phyloP scores from a whole-genome alignment of 2,329 filamentous ascomycete genomes.

The Pleomassaria siparia region DNA sequence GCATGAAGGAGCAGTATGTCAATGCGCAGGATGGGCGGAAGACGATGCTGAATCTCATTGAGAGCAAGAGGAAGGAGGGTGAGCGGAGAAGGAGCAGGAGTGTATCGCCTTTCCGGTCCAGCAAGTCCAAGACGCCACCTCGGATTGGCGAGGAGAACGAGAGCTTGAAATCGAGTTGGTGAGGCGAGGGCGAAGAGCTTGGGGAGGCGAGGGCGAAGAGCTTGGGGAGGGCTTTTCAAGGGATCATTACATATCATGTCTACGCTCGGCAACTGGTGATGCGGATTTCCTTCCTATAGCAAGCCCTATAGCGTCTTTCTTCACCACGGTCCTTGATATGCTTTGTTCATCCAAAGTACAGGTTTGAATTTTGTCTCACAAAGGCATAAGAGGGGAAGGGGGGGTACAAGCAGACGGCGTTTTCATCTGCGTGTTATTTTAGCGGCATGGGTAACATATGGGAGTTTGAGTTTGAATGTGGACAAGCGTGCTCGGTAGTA shows the following conservation, averaged over 20 bases:
- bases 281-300: no score
- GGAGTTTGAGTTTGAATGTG: background rate
- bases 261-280: no score
- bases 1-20: slow-evolving; percentile 80
- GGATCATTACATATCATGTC: no score
- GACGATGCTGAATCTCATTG: slow-evolving; percentile 89
- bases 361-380: no score
- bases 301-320: no score
- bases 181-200: background rate
- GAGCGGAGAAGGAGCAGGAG: slow-evolving; percentile 65
- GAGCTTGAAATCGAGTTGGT: slow-evolving; percentile 1
- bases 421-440: background rate
- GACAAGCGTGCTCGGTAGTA: background rate
- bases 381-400: background rate
- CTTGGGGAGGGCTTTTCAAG: background rate
- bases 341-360: background rate
- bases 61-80: slow-evolving; percentile 82
- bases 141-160: slow-evolving; percentile 41
- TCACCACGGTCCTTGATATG: background rate
- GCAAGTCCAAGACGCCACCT: slow-evolving; percentile 39
- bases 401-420: background rate
- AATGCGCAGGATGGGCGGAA: slow-evolving; percentile 80
- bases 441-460: background rate
- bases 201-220: background rate
- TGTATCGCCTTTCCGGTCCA: slow-evolving; percentile 35